These are phyloP conservation scores for Austroboletus sp. DNA, from an alignment of 1,284 basidiomycete species.

Conservation along the genomic window DNA sequence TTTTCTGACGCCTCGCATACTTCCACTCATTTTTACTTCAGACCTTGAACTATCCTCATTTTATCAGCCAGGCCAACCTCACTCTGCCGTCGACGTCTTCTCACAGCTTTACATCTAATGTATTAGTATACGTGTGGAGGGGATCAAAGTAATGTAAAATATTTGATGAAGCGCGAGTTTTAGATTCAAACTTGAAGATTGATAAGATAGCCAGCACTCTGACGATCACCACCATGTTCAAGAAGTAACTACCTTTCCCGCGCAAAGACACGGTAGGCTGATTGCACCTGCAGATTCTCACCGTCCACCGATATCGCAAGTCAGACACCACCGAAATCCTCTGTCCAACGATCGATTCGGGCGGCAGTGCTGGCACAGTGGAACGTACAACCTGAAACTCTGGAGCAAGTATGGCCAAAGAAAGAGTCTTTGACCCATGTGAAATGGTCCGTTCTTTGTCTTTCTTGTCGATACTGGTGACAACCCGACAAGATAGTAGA, in stretches of 20 bases:
- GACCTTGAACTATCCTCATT: conserved; percentile 29
- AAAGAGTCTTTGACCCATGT: conserved; percentile 89
- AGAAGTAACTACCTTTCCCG: conserved; percentile 21
- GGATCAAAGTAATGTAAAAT: conserved; percentile 29
- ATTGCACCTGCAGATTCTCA: conserved; percentile 56
- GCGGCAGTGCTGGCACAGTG: conserved; percentile 76
- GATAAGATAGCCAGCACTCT: conserved; percentile 15
- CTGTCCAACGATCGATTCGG: conserved; percentile 87
- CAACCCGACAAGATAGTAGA: conserved; percentile 53
- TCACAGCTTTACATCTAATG: conserved; percentile 34
- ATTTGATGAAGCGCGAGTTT: conserved; percentile 15
- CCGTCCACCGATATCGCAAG: conserved; percentile 84
- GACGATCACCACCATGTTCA: conserved; percentile 30
- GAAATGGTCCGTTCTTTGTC: conserved; percentile 74
- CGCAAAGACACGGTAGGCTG: not conserved
- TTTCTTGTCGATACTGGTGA: conserved; percentile 1
- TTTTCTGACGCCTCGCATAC: conserved; percentile 19
- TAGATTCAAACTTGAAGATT: conserved; percentile 1
- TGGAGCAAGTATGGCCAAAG: conserved; percentile 97
- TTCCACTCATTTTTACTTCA: conserved; percentile 16
- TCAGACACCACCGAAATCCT: conserved; percentile 92
- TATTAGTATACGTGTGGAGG: conserved; percentile 34
- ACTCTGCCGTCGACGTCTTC: conserved; percentile 29
- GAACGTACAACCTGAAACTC: conserved; percentile 70
- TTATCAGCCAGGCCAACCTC: conserved; percentile 18